Evolutionary conservation across 805 yeast genomes (phyloP).

Genomic region (Cyberlindnera mrakii): DNA sequence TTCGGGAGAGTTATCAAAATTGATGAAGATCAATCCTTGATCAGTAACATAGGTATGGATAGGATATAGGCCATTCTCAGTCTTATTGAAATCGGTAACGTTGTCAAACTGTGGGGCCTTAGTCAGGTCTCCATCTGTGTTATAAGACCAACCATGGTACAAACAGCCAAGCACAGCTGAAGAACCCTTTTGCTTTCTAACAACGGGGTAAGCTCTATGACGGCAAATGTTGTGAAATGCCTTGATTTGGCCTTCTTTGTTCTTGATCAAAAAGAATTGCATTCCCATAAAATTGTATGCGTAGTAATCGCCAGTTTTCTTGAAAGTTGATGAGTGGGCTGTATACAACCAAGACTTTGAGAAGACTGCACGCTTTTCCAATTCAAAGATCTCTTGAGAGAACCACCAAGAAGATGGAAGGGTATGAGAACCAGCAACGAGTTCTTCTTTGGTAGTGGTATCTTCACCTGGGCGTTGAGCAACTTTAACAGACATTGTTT

Average conservation of each 20-base stretch:
- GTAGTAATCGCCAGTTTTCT: conserved; percentile 52
- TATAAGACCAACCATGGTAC: conserved; percentile 63
- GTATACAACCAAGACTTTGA: conserved; percentile 51
- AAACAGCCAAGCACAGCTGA: conserved; percentile 52
- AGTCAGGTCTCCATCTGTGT: conserved; percentile 51
- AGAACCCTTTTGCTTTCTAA: conserved; percentile 54
- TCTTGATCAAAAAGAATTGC: conserved; percentile 49
- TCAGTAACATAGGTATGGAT: conserved; percentile 48
- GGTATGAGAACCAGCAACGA: conserved; percentile 40
- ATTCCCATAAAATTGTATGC: conserved; percentile 46
- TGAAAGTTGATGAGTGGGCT: conserved; percentile 45
- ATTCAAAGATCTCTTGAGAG: conserved; percentile 49
- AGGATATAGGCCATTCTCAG: conserved; percentile 48
- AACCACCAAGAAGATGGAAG: conserved; percentile 67
- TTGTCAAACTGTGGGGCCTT: conserved; percentile 59
- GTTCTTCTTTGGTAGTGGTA: not conserved
- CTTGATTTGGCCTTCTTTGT: conserved; percentile 44
- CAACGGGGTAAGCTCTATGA: conserved; percentile 59
- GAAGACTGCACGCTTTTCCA: conserved; percentile 54
- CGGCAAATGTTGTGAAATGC: conserved; percentile 64
- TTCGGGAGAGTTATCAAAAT: conserved; percentile 39
- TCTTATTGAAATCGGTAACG: conserved; percentile 52
- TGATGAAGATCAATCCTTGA: conserved; percentile 52
- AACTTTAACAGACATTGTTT: no score
- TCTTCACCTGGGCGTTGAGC: not conserved